phyloP scores from a whole-genome alignment of 345 rosid genomes.

The Hibiscus syriacus region DNA sequence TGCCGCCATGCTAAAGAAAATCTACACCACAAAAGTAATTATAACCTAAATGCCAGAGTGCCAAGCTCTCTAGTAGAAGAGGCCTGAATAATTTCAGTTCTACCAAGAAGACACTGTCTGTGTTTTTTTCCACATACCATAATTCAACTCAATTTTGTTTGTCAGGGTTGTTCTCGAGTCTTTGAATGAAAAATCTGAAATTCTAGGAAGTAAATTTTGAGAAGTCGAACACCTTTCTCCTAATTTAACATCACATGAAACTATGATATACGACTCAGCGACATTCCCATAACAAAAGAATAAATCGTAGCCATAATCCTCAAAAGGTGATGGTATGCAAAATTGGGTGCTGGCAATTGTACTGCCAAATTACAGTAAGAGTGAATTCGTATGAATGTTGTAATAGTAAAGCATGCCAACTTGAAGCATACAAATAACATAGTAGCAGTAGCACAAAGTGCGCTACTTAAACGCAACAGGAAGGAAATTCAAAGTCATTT shows the following conservation, averaged over 20 bases:
- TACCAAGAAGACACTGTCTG: no score
- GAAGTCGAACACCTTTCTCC: background rate
- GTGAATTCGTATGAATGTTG: background rate
- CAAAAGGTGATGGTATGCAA: background rate
- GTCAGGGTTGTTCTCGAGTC: no score
- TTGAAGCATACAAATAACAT: background rate
- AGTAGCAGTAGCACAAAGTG: background rate
- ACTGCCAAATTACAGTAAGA: background rate
- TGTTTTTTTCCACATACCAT: no score
- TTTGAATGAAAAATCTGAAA: background rate
- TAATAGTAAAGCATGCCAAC: background rate
- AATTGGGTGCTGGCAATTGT: background rate
- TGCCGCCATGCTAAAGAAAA: background rate
- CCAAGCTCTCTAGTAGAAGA: no score
- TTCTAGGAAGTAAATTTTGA: background rate
- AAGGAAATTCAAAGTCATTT: no score
- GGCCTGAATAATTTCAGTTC: no score
- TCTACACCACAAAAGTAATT: background rate
- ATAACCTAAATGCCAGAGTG: background rate
- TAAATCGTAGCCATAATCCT: no score
- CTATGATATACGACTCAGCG: background rate
- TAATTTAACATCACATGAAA: background rate
- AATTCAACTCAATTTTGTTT: background rate
- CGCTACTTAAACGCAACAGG: no score
- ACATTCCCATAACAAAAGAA: no score